Conservation (phyloP, 176 grass and related monocot genomes). For the Carex littledalei region DNA sequence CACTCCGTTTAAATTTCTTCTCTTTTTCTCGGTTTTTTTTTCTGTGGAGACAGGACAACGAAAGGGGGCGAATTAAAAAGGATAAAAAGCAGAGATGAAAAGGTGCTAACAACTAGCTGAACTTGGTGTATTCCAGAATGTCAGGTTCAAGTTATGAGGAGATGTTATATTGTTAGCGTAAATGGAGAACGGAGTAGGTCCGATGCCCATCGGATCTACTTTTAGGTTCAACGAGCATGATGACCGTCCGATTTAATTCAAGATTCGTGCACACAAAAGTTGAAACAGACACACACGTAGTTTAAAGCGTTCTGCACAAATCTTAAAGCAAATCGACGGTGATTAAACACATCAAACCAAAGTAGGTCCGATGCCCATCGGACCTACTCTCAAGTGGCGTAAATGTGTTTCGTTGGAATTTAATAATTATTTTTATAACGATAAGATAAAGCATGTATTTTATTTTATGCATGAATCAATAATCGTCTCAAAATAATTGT, state of each 20-base stretch:
- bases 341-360: too few species aligned
- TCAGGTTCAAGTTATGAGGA: neutral
- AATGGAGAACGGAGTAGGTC: too few species aligned
- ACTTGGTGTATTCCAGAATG: neutral
- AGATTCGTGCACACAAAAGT: too few species aligned
- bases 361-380: too few species aligned
- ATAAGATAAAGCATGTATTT: neutral
- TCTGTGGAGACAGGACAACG: neutral
- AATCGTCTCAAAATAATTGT: neutral
- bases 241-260: too few species aligned
- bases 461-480: neutral
- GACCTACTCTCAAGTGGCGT: too few species aligned
- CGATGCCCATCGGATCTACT: too few species aligned
- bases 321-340: too few species aligned
- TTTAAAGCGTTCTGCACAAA: too few species aligned
- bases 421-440: neutral
- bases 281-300: too few species aligned
- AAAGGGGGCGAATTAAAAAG: constrained; percentile 18
- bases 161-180: too few species aligned
- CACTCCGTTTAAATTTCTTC: neutral
- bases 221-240: too few species aligned
- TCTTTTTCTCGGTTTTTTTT: neutral
- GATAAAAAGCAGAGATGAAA: constrained; percentile 14
- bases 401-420: neutral
- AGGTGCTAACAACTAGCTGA: neutral